Evolutionary conservation across 2,329 filamentous ascomycete species (phyloP), one percentile per base, ranked within the genome.

Genomic region (Aspergillus floridensis): DNA sequence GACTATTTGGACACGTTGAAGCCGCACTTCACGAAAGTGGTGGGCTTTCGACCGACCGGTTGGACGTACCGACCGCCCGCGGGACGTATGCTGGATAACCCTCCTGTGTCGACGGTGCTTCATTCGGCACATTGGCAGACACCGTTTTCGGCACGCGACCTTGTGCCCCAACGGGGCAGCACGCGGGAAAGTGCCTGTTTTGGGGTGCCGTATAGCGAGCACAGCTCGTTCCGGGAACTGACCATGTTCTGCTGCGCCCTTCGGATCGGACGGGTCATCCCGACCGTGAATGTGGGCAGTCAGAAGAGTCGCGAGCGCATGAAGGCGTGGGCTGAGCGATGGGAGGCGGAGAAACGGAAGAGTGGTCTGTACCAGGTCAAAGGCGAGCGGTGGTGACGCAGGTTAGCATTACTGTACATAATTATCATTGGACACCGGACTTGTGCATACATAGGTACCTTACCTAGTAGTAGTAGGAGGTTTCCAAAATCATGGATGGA

Each of bases 131-230:
- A 84, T 6, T 98, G 95, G 93, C 86, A 87, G 68, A 88, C 88
- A 11, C 79, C 84, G 2, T 98, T 93, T 72, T 81, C 81, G 0
- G 85, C 86, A 67, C 78, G 81, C 7, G 90, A 97, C 60, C 83
- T 99, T 46, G 81, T 86, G 0, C 88, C 92, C 0, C 92, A 96
- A 76, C 84, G 92, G 4, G 95, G 95, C 3, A 93, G 90, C 75
- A 93, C 90, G 3, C 84, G 84, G 51, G 88, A 93, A 67, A 90
- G 90, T 41, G 88, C 89, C 73, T 97, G 92, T 73, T 96, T 96
- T 67, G 93, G 92, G 0, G 95, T 98, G 2, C 95, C 95, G 2
- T 99, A 99, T 73, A 93, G 89, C 54, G 95, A 99, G 78, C 95
- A 99, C 74, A 95, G 90, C 74, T 96, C 91, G 62, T 99, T 99